Base-by-base conservation (phyloP, 352 stramenopile genomes). In the Globisporangium megalacanthum region DNA sequence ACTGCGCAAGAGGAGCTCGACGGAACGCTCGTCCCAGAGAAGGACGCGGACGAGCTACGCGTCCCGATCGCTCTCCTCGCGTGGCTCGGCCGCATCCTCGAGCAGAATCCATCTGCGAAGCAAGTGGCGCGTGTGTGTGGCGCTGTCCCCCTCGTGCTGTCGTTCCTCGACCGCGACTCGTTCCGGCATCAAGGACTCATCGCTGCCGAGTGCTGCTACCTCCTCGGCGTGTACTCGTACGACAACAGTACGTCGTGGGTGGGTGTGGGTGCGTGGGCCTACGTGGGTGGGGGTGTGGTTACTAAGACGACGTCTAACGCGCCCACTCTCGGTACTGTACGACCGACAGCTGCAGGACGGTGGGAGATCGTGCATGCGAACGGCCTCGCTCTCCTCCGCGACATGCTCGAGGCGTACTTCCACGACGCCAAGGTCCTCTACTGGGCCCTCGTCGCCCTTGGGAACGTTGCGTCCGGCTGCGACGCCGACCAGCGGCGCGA, bases 161-260 rank as follows among this genome's bases (percentile, higher is more conserved):
- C 49, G 3, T 55, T 75, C 10, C 55, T 81, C 20, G 60, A 71
- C n/a, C 52, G 37, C n/a, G 57, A 75, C 17, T 57, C 60, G 22
- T 71, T 69, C 20, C 49, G 50, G 2, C 52, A 64, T 9, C 64
- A 82, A 42, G 47, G 62, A 36, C 51, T 65, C 11, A 58, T 85
- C 31, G 65, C 72, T 19, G 70, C 64, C 10, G 75, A 86, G 57
- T 76, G 73, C 46, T 78, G 69, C 58, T 80, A 81, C 33, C 55
- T 86, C 33, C 67, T 88, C n/a, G 66, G 72, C 6, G 60, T 76
- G 6, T 86, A 75, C 58, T 77, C 78, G 1, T 79, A 77, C 64
- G 64, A 83, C 25, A 77, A 85, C 64, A 70, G 78, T 88, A 39
- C 54, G 73, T 73, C 4, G 33, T 36, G 25, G 2, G 25, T 13